phyloP scores from a whole-genome alignment of 306 rosid genomes.

The Gillenia trifoliata region DNA sequence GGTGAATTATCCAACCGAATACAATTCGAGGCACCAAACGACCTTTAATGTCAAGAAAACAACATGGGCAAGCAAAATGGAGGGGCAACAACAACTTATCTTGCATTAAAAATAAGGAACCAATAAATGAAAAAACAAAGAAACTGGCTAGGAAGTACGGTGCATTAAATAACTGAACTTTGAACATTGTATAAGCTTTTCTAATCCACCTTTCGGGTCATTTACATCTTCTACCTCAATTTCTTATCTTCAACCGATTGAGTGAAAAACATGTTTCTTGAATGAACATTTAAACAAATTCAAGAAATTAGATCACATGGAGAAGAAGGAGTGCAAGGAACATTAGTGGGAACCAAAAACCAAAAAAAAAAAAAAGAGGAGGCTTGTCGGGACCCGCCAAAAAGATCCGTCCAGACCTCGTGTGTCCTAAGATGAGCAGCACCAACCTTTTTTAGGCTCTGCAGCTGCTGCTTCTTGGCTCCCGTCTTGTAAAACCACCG shows the following conservation, averaged over 20 bases:
- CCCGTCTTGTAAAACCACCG: slow-evolving; percentile 66
- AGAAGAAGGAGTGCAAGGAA: slow-evolving; percentile 27
- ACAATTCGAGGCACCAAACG: neutral
- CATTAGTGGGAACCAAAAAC: slow-evolving; percentile 1
- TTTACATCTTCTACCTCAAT: slow-evolving; percentile 38
- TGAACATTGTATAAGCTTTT: slow-evolving; percentile 26
- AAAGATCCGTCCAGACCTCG: slow-evolving; percentile 14
- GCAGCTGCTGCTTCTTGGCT: slow-evolving; percentile 37
- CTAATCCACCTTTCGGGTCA: slow-evolving; percentile 27
- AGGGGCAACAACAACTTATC: neutral
- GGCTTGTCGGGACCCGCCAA: slow-evolving; percentile 19
- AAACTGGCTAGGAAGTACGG: neutral
- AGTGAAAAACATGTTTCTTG: slow-evolving; percentile 18
- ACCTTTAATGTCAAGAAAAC: neutral
- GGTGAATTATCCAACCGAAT: too few species aligned
- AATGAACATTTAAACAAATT: slow-evolving; percentile 20
- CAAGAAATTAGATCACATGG: slow-evolving; percentile 26
- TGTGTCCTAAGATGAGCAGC: slow-evolving; percentile 58
- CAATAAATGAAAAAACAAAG: neutral
- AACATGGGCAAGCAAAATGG: neutral
- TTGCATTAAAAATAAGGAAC: neutral
- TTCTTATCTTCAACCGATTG: slow-evolving; percentile 21
- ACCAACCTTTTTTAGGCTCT: slow-evolving; percentile 52
- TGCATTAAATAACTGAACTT: neutral
- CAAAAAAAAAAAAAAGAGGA: neutral